Base-by-base conservation (phyloP, 176 grass and related monocot genomes). In the Phoenix dactylifera region DNA sequence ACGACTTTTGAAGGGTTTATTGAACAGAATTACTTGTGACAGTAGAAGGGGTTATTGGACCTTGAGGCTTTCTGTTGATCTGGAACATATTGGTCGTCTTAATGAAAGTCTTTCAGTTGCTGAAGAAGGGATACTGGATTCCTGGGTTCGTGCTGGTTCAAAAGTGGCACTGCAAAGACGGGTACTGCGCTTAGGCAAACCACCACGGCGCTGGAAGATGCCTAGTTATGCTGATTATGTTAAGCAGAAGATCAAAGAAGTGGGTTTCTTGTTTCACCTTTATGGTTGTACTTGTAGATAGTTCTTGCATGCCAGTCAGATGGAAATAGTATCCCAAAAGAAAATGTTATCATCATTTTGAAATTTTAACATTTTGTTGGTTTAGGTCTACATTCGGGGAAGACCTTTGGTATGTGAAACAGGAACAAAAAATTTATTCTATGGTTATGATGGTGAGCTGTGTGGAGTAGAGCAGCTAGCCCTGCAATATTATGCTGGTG, bases 401-500 rank as follows among this genome's bases (percentile, higher is more conserved):
- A 88, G 84, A 73, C 84, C 87, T 48, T 74, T 97, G 48, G 80
- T 81, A 54, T 84, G 75, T 59, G 78, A 82, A 71, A 75, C 66
- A 60, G 80, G 87, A 77, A 66, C 76, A 55, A 97, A 97, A 74
- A 91, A 85, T 72, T 18, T 88, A 55, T 97, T 88, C 66, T 97
- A 97, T 76, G 92, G 84, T 58, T 97, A 97, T 32, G 79, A 97
- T 64, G 78, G 71, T 15, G 75, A 88, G 18, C 49, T 82, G 55
- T 91, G 86, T 82, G 81, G 81, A 69, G 84, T 91, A 51, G 92
- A 97, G 60, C 81, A 97, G 32, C 75, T 97, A 51, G 92, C 92
- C 54, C 70, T 97, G 71, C 92, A 97, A 72, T 91, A 91, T 62
- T 91, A 90, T 69, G 78, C 87, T 62, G 74, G 76, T 16, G 87